phyloP scores from a whole-genome alignment of 2,329 filamentous ascomycete genomes.

The Trichophyton schoenleinii region DNA sequence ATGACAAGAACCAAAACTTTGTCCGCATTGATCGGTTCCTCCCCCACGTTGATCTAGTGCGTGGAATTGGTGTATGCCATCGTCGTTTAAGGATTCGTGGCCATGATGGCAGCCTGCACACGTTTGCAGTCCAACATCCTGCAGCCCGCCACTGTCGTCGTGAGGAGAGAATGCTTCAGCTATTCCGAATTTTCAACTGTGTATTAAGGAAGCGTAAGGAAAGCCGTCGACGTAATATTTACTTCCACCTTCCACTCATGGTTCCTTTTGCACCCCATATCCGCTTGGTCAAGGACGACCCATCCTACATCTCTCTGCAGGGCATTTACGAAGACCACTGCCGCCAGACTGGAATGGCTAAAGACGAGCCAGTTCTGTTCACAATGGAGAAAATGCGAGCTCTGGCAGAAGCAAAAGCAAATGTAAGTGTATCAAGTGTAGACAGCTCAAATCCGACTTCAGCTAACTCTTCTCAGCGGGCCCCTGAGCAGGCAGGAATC shows the following conservation, averaged over 20 bases:
- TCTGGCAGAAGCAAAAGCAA: slow-evolving; percentile 55
- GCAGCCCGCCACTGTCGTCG: slow-evolving; percentile 82
- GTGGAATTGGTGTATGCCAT: slow-evolving; percentile 82
- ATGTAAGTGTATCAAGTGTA: slow-evolving; percentile 22
- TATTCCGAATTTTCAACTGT: slow-evolving; percentile 96
- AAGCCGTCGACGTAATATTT: slow-evolving; percentile 79
- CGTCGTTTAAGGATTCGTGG: slow-evolving; percentile 89
- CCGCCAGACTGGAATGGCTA: slow-evolving; percentile 69
- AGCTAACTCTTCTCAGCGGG: slow-evolving; percentile 26
- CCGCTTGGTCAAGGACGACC: slow-evolving; percentile 87
- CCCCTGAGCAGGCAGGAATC: slow-evolving; percentile 55
- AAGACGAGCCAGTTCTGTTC: slow-evolving; percentile 90
- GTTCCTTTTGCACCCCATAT: slow-evolving; percentile 90
- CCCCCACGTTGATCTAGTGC: slow-evolving; percentile 83
- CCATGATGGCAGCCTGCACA: slow-evolving; percentile 92
- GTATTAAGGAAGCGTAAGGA: slow-evolving; percentile 87
- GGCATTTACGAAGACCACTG: slow-evolving; percentile 95
- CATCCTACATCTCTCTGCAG: slow-evolving; percentile 86
- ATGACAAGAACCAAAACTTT: slow-evolving; percentile 98
- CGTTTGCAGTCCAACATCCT: slow-evolving; percentile 92
- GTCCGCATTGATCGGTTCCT: slow-evolving; percentile 94
- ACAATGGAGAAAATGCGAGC: slow-evolving; percentile 87
- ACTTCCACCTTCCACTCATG: slow-evolving; percentile 93
- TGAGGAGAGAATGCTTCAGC: slow-evolving; percentile 86
- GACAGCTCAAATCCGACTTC: background rate